Base-by-base conservation (phyloP, 768 basidiomycete genomes). In the Suillus paluster region DNA sequence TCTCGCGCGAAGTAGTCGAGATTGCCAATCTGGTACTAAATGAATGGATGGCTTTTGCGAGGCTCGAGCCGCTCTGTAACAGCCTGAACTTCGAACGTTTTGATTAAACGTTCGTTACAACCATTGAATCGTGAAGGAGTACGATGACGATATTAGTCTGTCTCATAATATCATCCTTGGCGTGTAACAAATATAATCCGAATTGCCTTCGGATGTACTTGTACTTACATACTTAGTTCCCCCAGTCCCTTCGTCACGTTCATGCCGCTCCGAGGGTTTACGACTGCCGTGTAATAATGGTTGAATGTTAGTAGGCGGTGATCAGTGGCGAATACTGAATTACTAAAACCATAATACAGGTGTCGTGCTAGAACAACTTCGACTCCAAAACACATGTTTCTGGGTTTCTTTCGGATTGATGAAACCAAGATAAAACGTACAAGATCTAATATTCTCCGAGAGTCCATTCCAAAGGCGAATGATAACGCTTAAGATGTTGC, bases 381-480 rank as follows among this genome's bases (percentile, higher is more conserved):
- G 38, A 39, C 38, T 55, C 54, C 54, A 55, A 55, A 11, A 38
- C 54, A 55, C 54, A 55, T 19, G 54, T 39, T 39, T 23, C 21
- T 25, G 23, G 53, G 53, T 21, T 33, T 38, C 7, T 14, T 15
- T 53, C 19, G 27, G 30, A 23, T 14, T 50, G 49, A 33, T 12
- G 30, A 25, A 27, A 27, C 49, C 10, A 30, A 30, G 49, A 50
- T 50, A 50, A 50, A 50, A 50, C 49, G 49, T 50, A 50, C 49
- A 50, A 50, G 30, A 30, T 50, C 49, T 50, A 19, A 4, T 41
- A 10, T 34, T 34, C 34, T 10, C 34, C 34, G 3, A n/a, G 0
- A 19, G 17, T 49, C 27, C 49, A 30, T 27, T 27, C 4, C 27
- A 50, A 50, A 6, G 6, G 30, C 30, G 30, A 30, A 30, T 30